phyloP scores from a whole-genome alignment of 441 rosid genomes.

The Biscutella laevigata region DNA sequence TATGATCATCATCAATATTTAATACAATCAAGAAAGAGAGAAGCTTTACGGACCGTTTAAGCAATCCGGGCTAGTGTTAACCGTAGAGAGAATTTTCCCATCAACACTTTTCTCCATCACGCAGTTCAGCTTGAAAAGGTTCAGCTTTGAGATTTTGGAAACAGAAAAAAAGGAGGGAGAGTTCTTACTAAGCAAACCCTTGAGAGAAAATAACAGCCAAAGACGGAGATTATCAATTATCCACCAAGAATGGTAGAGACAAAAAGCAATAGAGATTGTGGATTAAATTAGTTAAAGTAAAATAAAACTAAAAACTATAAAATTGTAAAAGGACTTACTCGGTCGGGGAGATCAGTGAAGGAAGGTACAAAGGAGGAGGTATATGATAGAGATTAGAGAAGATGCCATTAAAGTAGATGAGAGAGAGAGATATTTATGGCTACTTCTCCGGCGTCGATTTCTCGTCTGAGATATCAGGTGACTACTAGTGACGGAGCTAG shows the following conservation, averaged over 20 bases:
- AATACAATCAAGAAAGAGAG: not conserved
- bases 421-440: not conserved
- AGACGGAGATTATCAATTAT: not conserved
- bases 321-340: constrained; percentile 27
- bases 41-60: constrained; percentile 34
- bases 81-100: constrained; percentile 33
- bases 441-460: constrained; percentile 13
- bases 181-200: constrained; percentile 30
- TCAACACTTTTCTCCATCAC: constrained; percentile 36
- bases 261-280: too few species aligned
- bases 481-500: too few species aligned
- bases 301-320: too few species aligned
- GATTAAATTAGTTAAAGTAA: too few species aligned
- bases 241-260: not conserved
- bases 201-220: constrained; percentile 6
- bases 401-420: constrained; percentile 34
- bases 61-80: constrained; percentile 26
- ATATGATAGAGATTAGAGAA: constrained; percentile 27
- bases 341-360: constrained; percentile 22
- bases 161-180: constrained; percentile 24
- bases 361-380: constrained; percentile 26
- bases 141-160: constrained; percentile 19
- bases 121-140: constrained; percentile 34
- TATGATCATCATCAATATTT: too few species aligned
- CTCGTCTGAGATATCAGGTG: not conserved